phyloP scores from a whole-genome alignment of 2,329 filamentous ascomycete species.

The Cercospora sp. region DNA sequence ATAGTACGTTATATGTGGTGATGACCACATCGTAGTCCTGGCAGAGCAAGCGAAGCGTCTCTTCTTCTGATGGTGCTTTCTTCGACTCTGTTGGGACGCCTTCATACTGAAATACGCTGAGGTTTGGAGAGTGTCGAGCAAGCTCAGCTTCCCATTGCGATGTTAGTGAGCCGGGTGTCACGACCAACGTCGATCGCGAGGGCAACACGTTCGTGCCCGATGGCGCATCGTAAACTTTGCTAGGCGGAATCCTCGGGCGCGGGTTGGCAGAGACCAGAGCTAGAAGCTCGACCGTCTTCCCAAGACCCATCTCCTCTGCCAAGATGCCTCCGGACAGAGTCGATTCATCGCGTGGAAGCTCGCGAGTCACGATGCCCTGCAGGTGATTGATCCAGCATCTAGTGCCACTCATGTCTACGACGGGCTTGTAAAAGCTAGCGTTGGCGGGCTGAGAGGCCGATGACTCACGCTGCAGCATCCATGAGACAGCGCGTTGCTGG shows the following conservation, averaged over 20 bases:
- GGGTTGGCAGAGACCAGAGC: slow-evolving; percentile 67
- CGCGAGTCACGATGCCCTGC: slow-evolving; percentile 54
- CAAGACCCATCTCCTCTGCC: slow-evolving; percentile 80
- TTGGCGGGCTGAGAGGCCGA: neutral
- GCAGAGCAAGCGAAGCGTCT: slow-evolving; percentile 50
- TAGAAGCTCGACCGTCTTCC: slow-evolving; percentile 76
- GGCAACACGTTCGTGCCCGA: slow-evolving; percentile 49
- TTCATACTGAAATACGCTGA: slow-evolving; percentile 58
- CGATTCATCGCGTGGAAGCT: slow-evolving; percentile 42
- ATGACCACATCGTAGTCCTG: slow-evolving; percentile 58
- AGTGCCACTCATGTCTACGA: slow-evolving; percentile 50
- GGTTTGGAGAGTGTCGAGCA: slow-evolving; percentile 55
- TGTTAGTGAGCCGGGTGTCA: slow-evolving; percentile 61
- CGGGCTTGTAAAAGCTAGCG: slow-evolving; percentile 23
- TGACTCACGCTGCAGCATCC: slow-evolving; percentile 68
- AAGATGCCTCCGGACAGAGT: slow-evolving; percentile 63
- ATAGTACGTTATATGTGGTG: slow-evolving; percentile 69
- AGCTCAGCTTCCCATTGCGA: slow-evolving; percentile 65
- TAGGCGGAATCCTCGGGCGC: slow-evolving; percentile 40
- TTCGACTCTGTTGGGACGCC: slow-evolving; percentile 47
- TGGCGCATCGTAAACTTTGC: slow-evolving; percentile 39
- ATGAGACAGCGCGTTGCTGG: slow-evolving; percentile 68
- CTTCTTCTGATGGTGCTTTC: slow-evolving; percentile 37
- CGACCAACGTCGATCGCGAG: slow-evolving; percentile 61
- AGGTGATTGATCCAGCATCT: slow-evolving; percentile 62